Evolutionary conservation across 2,329 filamentous ascomycete species (phyloP).

Genomic region (Trichoderma endophyticum): DNA sequence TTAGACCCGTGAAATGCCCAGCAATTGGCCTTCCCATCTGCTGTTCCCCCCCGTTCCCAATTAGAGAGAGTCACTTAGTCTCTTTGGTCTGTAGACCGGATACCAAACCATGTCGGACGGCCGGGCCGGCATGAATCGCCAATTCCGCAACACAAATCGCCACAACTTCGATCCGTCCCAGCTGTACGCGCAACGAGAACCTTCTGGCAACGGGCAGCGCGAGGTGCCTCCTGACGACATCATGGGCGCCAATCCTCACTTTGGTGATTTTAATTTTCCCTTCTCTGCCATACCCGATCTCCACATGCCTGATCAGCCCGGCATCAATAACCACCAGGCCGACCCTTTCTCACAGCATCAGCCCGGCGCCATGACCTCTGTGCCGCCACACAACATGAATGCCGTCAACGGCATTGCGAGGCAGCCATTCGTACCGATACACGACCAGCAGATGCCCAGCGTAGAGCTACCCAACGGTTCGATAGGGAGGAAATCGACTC

Average conservation of each 20-base stretch:
- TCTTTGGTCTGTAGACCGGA: not conserved
- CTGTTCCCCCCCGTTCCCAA: not conserved
- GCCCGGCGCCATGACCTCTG: constrained; percentile 22
- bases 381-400: constrained; percentile 23
- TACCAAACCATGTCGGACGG: constrained; percentile 31
- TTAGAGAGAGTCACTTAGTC: not conserved
- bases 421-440: constrained; percentile 25
- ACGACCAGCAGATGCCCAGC: constrained; percentile 28
- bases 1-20: constrained; percentile 10
- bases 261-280: constrained; percentile 52
- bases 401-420: constrained; percentile 22
- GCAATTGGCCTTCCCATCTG: not conserved
- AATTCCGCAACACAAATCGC: constrained; percentile 31
- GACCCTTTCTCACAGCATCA: constrained; percentile 37
- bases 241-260: constrained; percentile 46
- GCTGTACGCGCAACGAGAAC: constrained; percentile 24
- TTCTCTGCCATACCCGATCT: constrained; percentile 39
- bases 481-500: constrained; percentile 42
- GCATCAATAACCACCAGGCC: constrained; percentile 31
- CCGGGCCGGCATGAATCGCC: constrained; percentile 30
- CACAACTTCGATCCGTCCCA: constrained; percentile 28
- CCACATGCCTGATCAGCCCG: constrained; percentile 33
- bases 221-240: constrained; percentile 28
- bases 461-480: constrained; percentile 46
- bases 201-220: constrained; percentile 25